Base-by-base conservation (phyloP, 164 flowering plant species). In the Macadamia tetraphylla region DNA sequence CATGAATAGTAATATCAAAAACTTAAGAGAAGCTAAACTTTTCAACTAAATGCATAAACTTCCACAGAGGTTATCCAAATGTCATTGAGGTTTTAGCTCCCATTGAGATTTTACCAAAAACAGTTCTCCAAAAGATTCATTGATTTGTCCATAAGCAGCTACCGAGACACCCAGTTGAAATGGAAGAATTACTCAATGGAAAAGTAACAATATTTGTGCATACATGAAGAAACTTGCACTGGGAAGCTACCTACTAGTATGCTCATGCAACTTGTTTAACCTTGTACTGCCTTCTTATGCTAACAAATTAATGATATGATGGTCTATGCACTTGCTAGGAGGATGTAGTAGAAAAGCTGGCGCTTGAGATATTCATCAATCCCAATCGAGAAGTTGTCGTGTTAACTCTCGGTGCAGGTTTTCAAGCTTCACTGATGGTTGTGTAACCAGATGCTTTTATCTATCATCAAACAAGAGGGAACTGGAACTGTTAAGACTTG, bases 401-500 rank as follows among this genome's bases (percentile, higher is more conserved):
- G 65, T 70, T 82, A 42, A 85, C 82, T 13, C 81, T 85, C 59
- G 88, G 86, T 62, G 79, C 86, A 73, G 88, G 88, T 82, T 77
- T 68, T 42, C 29, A 23, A 46, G 30, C 31, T 29, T 44, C 56
- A 42, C 31, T 6, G 13, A 46, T 46, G 51, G 51, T 46, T 46
- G 12, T 46, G 7, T 46, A 46, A 58, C 0, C 23, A 23, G 23
- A 23, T 23, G 23, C 31, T 53, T 12, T 13, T 63, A 14, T 5
- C 40, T 57, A 6, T 18, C 42, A 32, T 29, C 44, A 12, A 13
- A 5, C 32, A 15, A 44, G 51, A 18, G 60, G 58, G 51, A 57
- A 63, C 13, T 13, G 58, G 51, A 57, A 63, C 13, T 13, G 32
- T 1, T 55, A 23, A 55, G 13, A 29, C 17, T 30, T 29, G 11